Conservation (phyloP, 2,329 filamentous ascomycete species). For the Peltaster fructicola region DNA sequence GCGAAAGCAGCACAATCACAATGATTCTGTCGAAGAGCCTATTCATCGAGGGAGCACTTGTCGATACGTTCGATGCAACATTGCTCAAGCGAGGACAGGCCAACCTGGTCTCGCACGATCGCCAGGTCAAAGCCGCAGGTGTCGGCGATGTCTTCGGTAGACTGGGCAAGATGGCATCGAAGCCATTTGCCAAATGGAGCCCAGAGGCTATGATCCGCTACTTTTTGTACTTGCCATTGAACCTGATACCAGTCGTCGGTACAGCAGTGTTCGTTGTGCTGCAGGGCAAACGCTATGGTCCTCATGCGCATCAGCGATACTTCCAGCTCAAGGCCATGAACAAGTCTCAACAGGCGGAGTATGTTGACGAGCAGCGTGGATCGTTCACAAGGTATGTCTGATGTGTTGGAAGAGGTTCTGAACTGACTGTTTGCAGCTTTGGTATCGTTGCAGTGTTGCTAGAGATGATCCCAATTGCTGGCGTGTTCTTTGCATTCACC, state of each 20-base stretch:
- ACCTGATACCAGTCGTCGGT: constrained; percentile 78
- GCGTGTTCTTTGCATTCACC: constrained; percentile 74
- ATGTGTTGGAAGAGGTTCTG: neutral
- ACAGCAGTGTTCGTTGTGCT: constrained; percentile 63
- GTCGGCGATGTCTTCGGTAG: constrained; percentile 35
- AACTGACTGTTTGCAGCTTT: constrained; percentile 19
- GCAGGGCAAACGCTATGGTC: constrained; percentile 40
- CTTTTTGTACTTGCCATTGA: constrained; percentile 73
- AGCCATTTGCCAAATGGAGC: constrained; percentile 35
- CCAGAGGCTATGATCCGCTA: constrained; percentile 52
- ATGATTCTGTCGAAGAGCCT: constrained; percentile 47
- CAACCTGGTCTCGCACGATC: constrained; percentile 52
- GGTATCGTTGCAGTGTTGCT: constrained; percentile 69
- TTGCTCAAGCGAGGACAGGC: constrained; percentile 37
- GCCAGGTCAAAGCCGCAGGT: constrained; percentile 44
- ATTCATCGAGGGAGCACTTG: constrained; percentile 61
- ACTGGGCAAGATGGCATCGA: constrained; percentile 38
- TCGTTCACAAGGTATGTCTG: constrained; percentile 60
- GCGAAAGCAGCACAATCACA: constrained; percentile 32
- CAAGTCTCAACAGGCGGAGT: constrained; percentile 43
- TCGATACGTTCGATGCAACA: constrained; percentile 75
- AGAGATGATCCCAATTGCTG: constrained; percentile 67
- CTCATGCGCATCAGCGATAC: constrained; percentile 46
- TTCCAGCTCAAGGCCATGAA: constrained; percentile 85
- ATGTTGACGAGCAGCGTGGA: constrained; percentile 50